Base-by-base conservation (phyloP, 2,329 filamentous ascomycete species). In the Ascomycota sp. region DNA sequence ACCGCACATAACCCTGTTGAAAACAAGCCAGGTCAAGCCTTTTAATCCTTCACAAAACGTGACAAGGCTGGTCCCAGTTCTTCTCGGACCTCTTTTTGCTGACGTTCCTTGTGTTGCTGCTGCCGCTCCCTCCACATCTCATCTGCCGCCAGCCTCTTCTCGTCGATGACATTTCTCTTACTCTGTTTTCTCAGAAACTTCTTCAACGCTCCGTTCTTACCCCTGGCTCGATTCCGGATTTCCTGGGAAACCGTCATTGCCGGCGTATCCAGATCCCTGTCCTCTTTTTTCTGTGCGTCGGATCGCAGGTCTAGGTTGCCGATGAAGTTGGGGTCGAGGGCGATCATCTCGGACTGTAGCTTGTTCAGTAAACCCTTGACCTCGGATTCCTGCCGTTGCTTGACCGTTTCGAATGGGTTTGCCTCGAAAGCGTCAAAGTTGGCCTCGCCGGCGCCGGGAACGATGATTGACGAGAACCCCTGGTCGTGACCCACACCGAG, bases 261-360 rank as follows among this genome's bases (percentile, higher is more conserved):
- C 40, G 74, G 74, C 7, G 69, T 63, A 41, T 95, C 86, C 25
- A 91, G 64, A 46, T 92, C 77, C 45, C 69, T 73, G 44, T 91
- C 82, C 19, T 71, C 72, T 44, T 72, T 65, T 29, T 75, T 65
- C 57, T 89, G 75, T 56, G 79, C 66, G 35, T 85, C 72, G 23
- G 76, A 81, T 30, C 79, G 69, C 33, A 83, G 60, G 48, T 98
- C 85, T 21, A 98, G 63, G 40, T 74, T 81, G 32, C 89, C 89
- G 42, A 98, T 71, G 47, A 83, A 91, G 52, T 89, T 78, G 40
- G 89, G 86, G 47, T 98, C 76, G 15, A 98, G 61, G 2, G 82
- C 80, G 37, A 98, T 98, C 82, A 95, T 98, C 47, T 93, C 86
- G 4, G 89, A 86, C 44, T 85, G 73, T 28, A 98, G 63, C 59